Evolutionary conservation across 2,329 filamentous ascomycete species (phyloP).

Genomic region (Dothiorella sarmentorum): DNA sequence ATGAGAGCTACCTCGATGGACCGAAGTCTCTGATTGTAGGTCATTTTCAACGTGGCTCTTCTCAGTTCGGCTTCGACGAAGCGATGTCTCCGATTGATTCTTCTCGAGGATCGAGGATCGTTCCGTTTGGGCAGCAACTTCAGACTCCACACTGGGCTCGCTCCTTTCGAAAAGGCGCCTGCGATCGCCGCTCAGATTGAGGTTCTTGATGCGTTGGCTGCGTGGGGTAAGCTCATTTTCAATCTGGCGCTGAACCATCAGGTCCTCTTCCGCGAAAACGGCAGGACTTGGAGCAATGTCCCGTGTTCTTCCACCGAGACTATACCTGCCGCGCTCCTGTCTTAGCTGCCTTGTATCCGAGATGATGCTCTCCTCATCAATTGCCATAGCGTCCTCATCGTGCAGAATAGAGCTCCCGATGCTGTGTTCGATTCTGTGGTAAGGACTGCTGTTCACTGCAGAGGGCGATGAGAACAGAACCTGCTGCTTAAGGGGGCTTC

Average conservation of each 20-base stretch:
- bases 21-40: neutral
- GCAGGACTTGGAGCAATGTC: conserved; percentile 7
- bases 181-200: neutral
- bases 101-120: neutral
- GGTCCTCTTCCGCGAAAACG: conserved; percentile 1
- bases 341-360: neutral
- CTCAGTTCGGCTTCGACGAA: conserved; percentile 21
- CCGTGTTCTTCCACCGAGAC: neutral
- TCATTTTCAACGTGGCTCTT: conserved; percentile 23
- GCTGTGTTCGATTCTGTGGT: conserved; percentile 3
- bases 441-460: conserved; percentile 13
- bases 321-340: neutral
- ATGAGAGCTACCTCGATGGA: neutral
- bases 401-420: conserved; percentile 11
- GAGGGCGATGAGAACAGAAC: conserved; percentile 14
- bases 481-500: conserved; percentile 17
- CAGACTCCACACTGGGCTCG: neutral
- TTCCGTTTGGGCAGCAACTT: neutral
- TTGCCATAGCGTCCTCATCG: neutral
- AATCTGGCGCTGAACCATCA: conserved; percentile 1
- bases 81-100: neutral
- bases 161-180: neutral
- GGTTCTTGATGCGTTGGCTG: neutral
- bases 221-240: conserved; percentile 9
- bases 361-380: neutral